Evolutionary conservation across 2,329 filamentous ascomycete species (phyloP).

Genomic region (Fusarium sp.): DNA sequence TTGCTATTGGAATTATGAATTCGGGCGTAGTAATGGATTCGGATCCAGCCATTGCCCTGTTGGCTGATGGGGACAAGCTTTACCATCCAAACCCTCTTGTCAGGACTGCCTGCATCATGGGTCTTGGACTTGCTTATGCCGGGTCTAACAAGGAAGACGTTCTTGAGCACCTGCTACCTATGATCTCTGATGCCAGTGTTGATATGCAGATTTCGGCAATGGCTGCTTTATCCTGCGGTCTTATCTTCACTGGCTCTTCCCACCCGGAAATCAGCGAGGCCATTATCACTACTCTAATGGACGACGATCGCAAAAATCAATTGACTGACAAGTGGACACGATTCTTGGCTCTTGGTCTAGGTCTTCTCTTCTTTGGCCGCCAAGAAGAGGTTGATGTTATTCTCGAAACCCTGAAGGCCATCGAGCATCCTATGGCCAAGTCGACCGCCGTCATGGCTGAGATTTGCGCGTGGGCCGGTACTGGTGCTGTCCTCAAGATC

Average conservation of each 20-base stretch:
- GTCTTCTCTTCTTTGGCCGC: slow-evolving; percentile 92
- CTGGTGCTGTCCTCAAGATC: slow-evolving; percentile 94
- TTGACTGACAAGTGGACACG: slow-evolving; percentile 98
- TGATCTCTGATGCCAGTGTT: slow-evolving; percentile 83
- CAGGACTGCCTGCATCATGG: slow-evolving; percentile 90
- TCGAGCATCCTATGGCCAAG: slow-evolving; percentile 96
- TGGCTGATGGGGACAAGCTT: slow-evolving; percentile 83
- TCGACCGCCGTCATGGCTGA: slow-evolving; percentile 94
- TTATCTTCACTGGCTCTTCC: slow-evolving; percentile 92
- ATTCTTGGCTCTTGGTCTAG: slow-evolving; percentile 93
- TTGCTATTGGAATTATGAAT: slow-evolving; percentile 96
- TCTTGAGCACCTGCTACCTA: slow-evolving; percentile 84
- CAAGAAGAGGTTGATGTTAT: slow-evolving; percentile 99
- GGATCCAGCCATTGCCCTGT: slow-evolving; percentile 87
- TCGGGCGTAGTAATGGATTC: slow-evolving; percentile 89
- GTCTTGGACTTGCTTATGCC: slow-evolving; percentile 91
- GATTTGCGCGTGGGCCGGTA: slow-evolving; percentile 98
- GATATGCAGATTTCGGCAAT: slow-evolving; percentile 98
- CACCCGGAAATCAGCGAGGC: slow-evolving; percentile 91
- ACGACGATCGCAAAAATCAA: slow-evolving; percentile 89
- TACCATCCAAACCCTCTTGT: slow-evolving; percentile 80
- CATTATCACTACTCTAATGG: slow-evolving; percentile 90
- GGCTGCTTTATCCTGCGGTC: slow-evolving; percentile 88
- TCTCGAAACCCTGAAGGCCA: slow-evolving; percentile 93
- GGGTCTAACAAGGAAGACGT: slow-evolving; percentile 92